Evolutionary conservation across 257 asterid genomes (phyloP), one percentile per base, ranked within the genome.

Genomic region (Solanum paucissectum): DNA sequence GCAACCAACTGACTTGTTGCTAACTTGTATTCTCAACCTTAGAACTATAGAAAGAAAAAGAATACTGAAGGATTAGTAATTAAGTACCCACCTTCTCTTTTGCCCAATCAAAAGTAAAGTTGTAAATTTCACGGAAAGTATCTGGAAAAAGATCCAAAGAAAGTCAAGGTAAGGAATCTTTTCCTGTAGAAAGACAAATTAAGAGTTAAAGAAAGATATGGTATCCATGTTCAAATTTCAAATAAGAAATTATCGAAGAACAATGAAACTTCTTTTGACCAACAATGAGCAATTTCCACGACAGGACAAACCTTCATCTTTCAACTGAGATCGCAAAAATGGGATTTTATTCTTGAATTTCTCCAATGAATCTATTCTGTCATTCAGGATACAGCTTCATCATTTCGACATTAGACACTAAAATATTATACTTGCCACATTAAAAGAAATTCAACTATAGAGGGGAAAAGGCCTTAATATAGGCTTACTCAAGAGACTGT

Each of bases 21-120:
- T 6, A n/a, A 40, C 60, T 38, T n/a, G 2, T 44, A 79, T 44
- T 25, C 64, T 44, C 25, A 29, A 12, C 84, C 25, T 44, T 25
- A 44, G 9, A 79, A 79, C n/a, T 25, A 72, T 76, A 40, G 84
- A 76, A 44, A 38, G 84, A 44, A 40, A 40, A 40, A 12, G 84
- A 44, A 13, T n/a, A 76, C 20, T 76, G 84, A 42, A 21, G 38
- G 37, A 42, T 77, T 25, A 81, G 68, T 46, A 29, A 81, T 44
- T n/a, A 46, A 81, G 85, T 46, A 81, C 85, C 36, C 21, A 97
- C 99, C 99, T 96, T 96, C 91, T 96, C 99, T 87, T 96, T 97
- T 87, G 99, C 99, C 99, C 99, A 97, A 88, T 98, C 97, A 92
- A 97, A 97, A 83, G 99, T 97, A 87, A 94, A 97, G 91, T 97